Base-by-base conservation (phyloP, 2,329 filamentous ascomycete species). In the Aaosphaeria arxii region DNA sequence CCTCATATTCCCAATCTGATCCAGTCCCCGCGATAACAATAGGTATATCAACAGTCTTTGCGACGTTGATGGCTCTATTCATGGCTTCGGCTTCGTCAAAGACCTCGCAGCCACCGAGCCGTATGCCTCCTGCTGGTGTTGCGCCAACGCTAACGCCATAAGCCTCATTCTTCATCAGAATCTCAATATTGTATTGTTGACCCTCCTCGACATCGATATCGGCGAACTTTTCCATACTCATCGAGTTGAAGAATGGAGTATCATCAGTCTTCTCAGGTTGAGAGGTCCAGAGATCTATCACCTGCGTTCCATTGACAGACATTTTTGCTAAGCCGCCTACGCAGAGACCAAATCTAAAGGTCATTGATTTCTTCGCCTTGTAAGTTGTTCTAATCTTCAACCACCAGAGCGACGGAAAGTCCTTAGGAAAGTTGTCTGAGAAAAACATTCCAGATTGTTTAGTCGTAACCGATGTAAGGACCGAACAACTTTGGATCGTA, bases 1-100 rank as follows among this genome's bases (percentile, higher is more conserved):
- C 86, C 65, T 89, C 86, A 1, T 64, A 67, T 45, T 69, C 65
- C 65, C 65, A 69, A 2, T 59, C 57, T 3, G 64, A 64, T 1
- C 61, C 63, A 39, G 67, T 64, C 5, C 65, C 64, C 1, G 65
- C 67, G 54, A 69, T 67, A 2, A 69, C 55, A 11, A 69, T 61
- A 4, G 65, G 63, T 29, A 62, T 44, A 32, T 69, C 64, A n/a
- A n/a, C n/a, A n/a, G n/a, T n/a, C n/a, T n/a, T 43, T 9, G 41
- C 41, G 17, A 43, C 11, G 9, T 28, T 7, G 17, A 31, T 29
- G 9, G 41, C 41, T 29, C 31, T 29, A 6, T 11, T 9, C 9
- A 43, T 43, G 6, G 41, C 11, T 30, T 43, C 6, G 9, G 28
- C 41, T 29, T 28, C 41, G 31, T 43, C 41, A 7, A 43, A 11